Percentiles rank a stretch among this genome's conserved stretches.
These are phyloP conservation scores for Euphorbia pulcherrima DNA, from an alignment of 345 rosid genomes.

Conservation along the genomic window DNA sequence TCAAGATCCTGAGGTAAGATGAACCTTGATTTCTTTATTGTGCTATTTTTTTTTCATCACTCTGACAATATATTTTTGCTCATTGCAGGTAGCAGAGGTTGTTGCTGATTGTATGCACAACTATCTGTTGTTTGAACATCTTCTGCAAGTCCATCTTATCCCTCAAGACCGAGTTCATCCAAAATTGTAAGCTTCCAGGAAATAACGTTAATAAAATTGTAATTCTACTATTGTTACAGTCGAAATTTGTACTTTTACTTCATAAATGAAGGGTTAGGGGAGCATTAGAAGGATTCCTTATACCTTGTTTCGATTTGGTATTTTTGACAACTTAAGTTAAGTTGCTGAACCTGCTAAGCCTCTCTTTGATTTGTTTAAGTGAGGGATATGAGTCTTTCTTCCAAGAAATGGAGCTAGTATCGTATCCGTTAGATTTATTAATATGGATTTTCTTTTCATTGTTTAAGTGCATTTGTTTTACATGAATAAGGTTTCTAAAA, in stretches of 20 bases:
- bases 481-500: not conserved
- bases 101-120: slow-evolving; percentile 90
- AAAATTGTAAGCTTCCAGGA: slow-evolving; percentile 50
- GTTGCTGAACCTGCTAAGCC: not conserved
- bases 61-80: slow-evolving; percentile 13
- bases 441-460: not conserved
- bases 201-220: not conserved
- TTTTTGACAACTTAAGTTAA: not conserved
- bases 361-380: not conserved
- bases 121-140: slow-evolving; percentile 77
- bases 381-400: not conserved
- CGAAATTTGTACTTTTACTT: not conserved
- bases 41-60: slow-evolving; percentile 6
- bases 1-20: slow-evolving; percentile 61
- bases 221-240: not conserved
- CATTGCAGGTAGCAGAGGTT: slow-evolving; percentile 74
- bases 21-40: not conserved
- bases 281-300: not conserved
- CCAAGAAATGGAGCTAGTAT: not conserved
- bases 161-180: slow-evolving; percentile 73
- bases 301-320: not conserved
- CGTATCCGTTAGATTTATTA: not conserved
- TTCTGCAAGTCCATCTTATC: slow-evolving; percentile 69
- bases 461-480: not conserved
- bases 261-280: not conserved